Conservation (phyloP, 768 basidiomycete species). For the Boletus tomentosulus region DNA sequence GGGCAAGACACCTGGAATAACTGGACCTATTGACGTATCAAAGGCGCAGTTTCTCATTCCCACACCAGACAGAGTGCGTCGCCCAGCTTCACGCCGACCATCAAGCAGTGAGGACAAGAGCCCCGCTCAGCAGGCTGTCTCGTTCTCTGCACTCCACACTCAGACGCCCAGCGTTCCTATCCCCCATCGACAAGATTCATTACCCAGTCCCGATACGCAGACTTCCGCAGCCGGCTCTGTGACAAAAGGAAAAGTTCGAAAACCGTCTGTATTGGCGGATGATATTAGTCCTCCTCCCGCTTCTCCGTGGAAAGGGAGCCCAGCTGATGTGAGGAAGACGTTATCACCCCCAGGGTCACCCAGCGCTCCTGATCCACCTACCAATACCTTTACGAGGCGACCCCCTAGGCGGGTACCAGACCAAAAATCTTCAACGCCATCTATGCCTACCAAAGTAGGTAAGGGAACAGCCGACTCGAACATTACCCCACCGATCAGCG, state of each 20-base stretch:
- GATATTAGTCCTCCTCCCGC: constrained; percentile 13
- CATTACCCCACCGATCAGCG: constrained; percentile 94
- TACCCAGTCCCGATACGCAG: constrained; percentile 20
- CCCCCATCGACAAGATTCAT: constrained; percentile 24
- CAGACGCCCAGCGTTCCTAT: constrained; percentile 9
- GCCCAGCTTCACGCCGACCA: constrained; percentile 23
- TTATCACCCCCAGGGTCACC: constrained; percentile 35
- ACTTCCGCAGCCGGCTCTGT: constrained; percentile 1
- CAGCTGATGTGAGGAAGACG: constrained; percentile 29
- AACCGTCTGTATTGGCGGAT: constrained; percentile 30
- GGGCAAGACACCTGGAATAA: constrained; percentile 30
- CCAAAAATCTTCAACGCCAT: constrained; percentile 24
- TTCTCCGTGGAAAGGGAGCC: constrained; percentile 24
- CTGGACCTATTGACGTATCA: constrained; percentile 42
- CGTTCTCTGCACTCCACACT: constrained; percentile 29
- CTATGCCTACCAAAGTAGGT: constrained; percentile 41
- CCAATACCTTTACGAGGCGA: constrained; percentile 26
- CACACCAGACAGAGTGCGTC: constrained; percentile 25
- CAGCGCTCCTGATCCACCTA: constrained; percentile 20
- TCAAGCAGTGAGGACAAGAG: constrained; percentile 28
- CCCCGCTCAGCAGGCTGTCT: constrained; percentile 20
- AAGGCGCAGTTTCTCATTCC: constrained; percentile 35
- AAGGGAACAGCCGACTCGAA: constrained; percentile 56
- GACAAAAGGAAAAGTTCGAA: constrained; percentile 25
- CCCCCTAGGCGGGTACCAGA: constrained; percentile 31